Evolutionary conservation across 768 basidiomycete species (phyloP).

Genomic region (Tylopilus intermedius): DNA sequence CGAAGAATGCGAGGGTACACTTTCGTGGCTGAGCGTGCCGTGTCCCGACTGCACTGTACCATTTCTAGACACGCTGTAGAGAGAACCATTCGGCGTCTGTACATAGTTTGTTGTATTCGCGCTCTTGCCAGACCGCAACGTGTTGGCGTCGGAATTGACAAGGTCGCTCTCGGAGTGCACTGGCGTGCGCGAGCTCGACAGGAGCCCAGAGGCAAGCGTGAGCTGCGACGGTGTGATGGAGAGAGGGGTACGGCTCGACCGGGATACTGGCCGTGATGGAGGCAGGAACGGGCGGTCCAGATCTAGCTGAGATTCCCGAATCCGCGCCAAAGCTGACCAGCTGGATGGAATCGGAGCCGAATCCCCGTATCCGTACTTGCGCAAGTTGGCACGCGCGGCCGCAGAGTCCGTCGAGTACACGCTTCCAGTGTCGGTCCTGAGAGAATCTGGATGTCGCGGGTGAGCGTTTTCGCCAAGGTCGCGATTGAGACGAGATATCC

Average conservation of each 20-base stretch:
- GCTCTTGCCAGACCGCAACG: neutral
- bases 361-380: constrained; percentile 22
- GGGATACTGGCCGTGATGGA: neutral
- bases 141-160: neutral
- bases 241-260: neutral
- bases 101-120: neutral
- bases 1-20: neutral
- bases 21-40: neutral
- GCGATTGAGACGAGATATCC: constrained; percentile 6
- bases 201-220: constrained; percentile 1
- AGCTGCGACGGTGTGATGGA: constrained; percentile 8
- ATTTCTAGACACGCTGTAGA: constrained; percentile 10
- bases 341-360: constrained; percentile 18
- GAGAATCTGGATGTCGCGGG: neutral
- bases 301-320: constrained; percentile 16
- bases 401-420: constrained; percentile 24
- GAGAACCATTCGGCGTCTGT: neutral
- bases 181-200: constrained; percentile 2
- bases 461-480: neutral
- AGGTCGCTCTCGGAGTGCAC: constrained; percentile 1
- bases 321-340: constrained; percentile 18
- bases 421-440: constrained; percentile 18
- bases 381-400: constrained; percentile 20
- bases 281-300: constrained; percentile 2
- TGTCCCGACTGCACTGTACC: constrained; percentile 7